A percentile compares a stretch with the other conserved stretches of the same genome.
Evolutionary conservation across 2,329 filamentous ascomycete genomes (phyloP).

Genomic region (Fusarium sambucinum): DNA sequence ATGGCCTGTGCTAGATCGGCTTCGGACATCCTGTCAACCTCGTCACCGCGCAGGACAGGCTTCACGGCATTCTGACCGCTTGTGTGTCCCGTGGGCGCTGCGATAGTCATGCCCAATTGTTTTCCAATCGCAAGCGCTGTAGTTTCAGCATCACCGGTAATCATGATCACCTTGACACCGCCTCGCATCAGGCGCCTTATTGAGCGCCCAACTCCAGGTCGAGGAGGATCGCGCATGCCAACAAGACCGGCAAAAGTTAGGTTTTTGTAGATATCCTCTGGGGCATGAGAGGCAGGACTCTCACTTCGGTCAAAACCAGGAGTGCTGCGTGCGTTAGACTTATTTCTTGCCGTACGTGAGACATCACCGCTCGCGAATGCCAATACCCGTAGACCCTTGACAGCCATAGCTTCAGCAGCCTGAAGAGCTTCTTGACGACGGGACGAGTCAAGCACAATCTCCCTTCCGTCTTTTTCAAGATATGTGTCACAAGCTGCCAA

Average conservation of each 20-base stretch:
- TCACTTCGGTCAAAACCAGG: conserved; percentile 57
- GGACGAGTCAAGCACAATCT: conserved; percentile 84
- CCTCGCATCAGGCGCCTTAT: conserved; percentile 92
- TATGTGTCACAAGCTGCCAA: conserved; percentile 91
- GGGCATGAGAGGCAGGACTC: conserved; percentile 58
- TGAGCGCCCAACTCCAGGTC: conserved; percentile 88
- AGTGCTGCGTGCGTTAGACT: conserved; percentile 64
- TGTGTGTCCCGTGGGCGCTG: conserved; percentile 63
- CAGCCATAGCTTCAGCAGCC: conserved; percentile 88
- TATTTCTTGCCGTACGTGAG: conserved; percentile 58
- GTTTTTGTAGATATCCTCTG: conserved; percentile 82
- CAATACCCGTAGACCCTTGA: conserved; percentile 88
- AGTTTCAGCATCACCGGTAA: conserved; percentile 95
- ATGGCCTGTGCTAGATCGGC: conserved; percentile 87
- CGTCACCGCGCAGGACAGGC: conserved; percentile 85
- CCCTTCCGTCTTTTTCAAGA: conserved; percentile 84
- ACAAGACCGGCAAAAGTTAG: conserved; percentile 92
- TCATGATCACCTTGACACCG: conserved; percentile 98
- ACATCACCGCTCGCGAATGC: conserved; percentile 90
- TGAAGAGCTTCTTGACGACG: conserved; percentile 79
- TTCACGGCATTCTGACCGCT: conserved; percentile 70
- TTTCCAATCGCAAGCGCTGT: conserved; percentile 94
- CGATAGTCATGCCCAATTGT: conserved; percentile 93
- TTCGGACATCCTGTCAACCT: conserved; percentile 93
- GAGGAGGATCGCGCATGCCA: conserved; percentile 96